These are phyloP conservation scores for Penicillium freii DNA, from an alignment of 2,329 filamentous ascomycete species.

Conservation along the genomic window DNA sequence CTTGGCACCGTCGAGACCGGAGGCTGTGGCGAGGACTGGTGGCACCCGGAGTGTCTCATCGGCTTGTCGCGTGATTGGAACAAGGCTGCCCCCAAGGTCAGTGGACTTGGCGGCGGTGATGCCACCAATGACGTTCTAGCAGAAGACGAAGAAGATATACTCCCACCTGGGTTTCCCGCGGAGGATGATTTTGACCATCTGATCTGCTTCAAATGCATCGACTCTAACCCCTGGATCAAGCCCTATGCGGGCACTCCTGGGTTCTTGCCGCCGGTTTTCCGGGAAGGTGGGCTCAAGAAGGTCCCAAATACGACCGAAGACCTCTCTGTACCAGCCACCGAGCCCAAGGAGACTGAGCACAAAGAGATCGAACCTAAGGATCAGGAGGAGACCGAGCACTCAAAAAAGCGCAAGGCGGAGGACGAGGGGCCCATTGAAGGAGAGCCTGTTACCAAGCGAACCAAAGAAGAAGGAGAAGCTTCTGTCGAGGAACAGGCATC, in stretches of 20 bases:
- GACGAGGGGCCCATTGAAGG: constrained; percentile 44
- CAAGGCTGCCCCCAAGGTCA: constrained; percentile 17
- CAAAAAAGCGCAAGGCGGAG: constrained; percentile 67
- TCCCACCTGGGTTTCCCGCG: constrained; percentile 80
- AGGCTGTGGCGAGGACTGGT: constrained; percentile 97
- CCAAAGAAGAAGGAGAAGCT: constrained; percentile 42
- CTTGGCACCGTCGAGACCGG: constrained; percentile 75
- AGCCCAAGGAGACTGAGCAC: not conserved
- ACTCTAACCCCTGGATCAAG: constrained; percentile 88
- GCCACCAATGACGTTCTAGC: constrained; percentile 36
- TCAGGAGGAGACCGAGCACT: constrained; percentile 21
- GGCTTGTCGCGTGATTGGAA: constrained; percentile 72
- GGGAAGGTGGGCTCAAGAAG: constrained; percentile 30
- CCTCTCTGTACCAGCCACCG: not conserved
- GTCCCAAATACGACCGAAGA: not conserved
- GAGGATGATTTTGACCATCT: constrained; percentile 89
- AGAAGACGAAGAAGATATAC: constrained; percentile 57
- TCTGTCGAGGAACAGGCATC: constrained; percentile 10
- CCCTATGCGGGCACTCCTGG: constrained; percentile 75
- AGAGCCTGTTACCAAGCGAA: constrained; percentile 44
- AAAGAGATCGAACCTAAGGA: constrained; percentile 1
- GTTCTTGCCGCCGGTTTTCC: constrained; percentile 72
- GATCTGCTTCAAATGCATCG: constrained; percentile 90
- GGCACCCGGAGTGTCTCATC: constrained; percentile 88
- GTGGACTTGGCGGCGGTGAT: constrained; percentile 28